Conservation (phyloP, 768 basidiomycete genomes). For the Serpula lacrymans region DNA sequence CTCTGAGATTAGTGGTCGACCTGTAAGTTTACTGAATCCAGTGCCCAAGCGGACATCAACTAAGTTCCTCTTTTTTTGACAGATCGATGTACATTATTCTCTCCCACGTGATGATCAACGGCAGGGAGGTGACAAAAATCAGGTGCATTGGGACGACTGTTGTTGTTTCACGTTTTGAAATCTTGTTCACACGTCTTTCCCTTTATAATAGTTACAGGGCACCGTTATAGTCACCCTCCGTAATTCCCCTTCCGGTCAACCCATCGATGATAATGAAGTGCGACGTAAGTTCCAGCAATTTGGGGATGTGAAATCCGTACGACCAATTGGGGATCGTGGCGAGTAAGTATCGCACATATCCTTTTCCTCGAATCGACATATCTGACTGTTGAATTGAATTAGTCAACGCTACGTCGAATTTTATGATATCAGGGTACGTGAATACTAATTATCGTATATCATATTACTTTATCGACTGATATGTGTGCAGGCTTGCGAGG, state of each 20-base stretch:
- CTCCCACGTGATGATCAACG: constrained; percentile 84
- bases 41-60: too few species aligned
- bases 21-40: constrained; percentile 78
- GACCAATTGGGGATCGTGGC: constrained; percentile 56
- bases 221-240: constrained; percentile 76
- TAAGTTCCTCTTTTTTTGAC: constrained; percentile 9
- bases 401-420: constrained; percentile 94
- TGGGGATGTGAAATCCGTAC: constrained; percentile 85
- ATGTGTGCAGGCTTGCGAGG: constrained; percentile 58
- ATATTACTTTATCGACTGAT: constrained; percentile 10
- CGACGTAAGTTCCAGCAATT: constrained; percentile 83
- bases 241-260: constrained; percentile 62
- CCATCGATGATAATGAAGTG: constrained; percentile 83
- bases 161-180: too few species aligned
- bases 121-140: constrained; percentile 77
- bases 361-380: background rate
- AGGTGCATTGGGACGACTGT: constrained; percentile 48
- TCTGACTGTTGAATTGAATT: constrained; percentile 6
- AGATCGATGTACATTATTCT: constrained; percentile 99
- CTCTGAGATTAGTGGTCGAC: constrained; percentile 80
- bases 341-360: constrained; percentile 41
- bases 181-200: background rate
- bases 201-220: constrained; percentile 69
- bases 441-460: background rate
- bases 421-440: constrained; percentile 79